Evolutionary conservation across 2,329 filamentous ascomycete genomes (phyloP).

Genomic region (Microsporum ferrugineum): DNA sequence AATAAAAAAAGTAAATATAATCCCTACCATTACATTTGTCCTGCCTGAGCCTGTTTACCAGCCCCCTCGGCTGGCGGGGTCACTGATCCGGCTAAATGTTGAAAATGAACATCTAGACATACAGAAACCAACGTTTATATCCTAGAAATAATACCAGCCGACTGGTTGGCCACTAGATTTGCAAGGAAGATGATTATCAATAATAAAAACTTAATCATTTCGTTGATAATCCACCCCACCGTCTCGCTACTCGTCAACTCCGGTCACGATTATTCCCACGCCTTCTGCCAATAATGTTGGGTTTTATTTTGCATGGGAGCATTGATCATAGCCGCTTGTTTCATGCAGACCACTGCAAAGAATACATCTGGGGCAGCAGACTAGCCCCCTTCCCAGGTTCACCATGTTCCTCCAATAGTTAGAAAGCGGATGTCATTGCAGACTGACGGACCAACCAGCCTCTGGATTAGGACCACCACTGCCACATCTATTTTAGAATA

Average conservation of each 20-base stretch:
- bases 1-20: neutral
- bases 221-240: neutral
- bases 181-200: neutral
- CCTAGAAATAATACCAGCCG: neutral
- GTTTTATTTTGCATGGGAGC: neutral
- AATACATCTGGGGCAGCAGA: neutral
- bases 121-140: slow-evolving; percentile 1
- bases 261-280: neutral
- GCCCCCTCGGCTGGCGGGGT: neutral
- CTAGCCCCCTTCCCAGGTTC: neutral
- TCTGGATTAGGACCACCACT: neutral
- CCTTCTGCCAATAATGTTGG: neutral
- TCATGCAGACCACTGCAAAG: neutral
- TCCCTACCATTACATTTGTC: neutral
- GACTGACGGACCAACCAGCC: neutral
- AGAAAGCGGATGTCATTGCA: neutral
- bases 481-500: neutral
- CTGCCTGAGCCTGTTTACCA: neutral
- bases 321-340: neutral
- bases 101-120: neutral
- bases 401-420: neutral
- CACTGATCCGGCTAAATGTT: neutral
- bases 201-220: neutral
- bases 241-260: neutral
- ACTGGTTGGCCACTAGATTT: neutral